phyloP scores from a whole-genome alignment of 495 filamentous ascomycete species.

The Platismatia glauca region DNA sequence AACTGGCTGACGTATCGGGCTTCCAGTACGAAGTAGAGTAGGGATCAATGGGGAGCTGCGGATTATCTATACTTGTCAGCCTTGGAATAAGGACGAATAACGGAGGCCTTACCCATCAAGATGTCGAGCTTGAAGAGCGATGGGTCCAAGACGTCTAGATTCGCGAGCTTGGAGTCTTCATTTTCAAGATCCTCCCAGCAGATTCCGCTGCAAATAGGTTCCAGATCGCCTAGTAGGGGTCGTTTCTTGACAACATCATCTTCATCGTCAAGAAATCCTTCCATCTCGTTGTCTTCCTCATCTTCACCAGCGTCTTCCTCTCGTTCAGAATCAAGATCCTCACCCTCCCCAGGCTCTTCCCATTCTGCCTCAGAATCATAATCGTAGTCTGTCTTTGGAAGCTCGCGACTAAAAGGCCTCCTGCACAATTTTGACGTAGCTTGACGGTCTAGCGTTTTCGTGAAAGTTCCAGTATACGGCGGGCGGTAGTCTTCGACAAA shows the following conservation, averaged over 20 bases:
- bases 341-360: conserved; percentile 74
- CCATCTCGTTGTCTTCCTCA: conserved; percentile 47
- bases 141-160: conserved; percentile 35
- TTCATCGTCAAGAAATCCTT: conserved; percentile 46
- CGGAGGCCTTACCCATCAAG: conserved; percentile 49
- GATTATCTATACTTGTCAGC: conserved; percentile 30
- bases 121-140: conserved; percentile 60
- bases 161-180: conserved; percentile 29
- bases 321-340: conserved; percentile 66
- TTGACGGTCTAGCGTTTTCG: conserved; percentile 41
- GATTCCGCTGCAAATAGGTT: conserved; percentile 67
- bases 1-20: conserved; percentile 20
- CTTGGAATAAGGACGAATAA: not conserved
- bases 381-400: conserved; percentile 76
- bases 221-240: conserved; percentile 55
- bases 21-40: conserved; percentile 79
- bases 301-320: conserved; percentile 62
- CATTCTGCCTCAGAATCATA: conserved; percentile 97
- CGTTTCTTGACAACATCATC: conserved; percentile 36
- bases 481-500: conserved; percentile 86
- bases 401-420: conserved; percentile 52
- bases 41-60: conserved; percentile 63
- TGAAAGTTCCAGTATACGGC: conserved; percentile 80
- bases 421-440: conserved; percentile 53
- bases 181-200: conserved; percentile 62